phyloP scores from a whole-genome alignment of 805 yeast genomes.

The Danielia oregonensis region DNA sequence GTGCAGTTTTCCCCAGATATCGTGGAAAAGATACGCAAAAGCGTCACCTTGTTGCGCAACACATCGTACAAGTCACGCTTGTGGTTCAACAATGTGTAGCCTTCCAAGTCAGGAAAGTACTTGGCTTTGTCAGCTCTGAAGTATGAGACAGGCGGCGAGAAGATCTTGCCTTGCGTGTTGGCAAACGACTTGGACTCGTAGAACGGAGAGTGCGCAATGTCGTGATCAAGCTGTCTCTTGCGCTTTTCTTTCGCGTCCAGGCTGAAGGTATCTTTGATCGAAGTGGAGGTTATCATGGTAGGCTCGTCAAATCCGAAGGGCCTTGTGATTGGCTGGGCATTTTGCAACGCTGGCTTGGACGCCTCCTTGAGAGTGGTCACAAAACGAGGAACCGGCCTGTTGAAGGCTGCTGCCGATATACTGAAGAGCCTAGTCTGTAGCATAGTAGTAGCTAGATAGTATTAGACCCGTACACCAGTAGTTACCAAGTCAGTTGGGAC shows the following conservation, averaged over 20 bases:
- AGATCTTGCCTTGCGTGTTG: constrained; percentile 81
- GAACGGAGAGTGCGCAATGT: constrained; percentile 40
- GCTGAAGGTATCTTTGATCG: constrained; percentile 24
- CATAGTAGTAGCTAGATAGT: too few species aligned
- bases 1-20: constrained; percentile 69
- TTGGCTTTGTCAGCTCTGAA: constrained; percentile 69
- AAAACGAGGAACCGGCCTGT: constrained; percentile 29
- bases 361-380: constrained; percentile 35
- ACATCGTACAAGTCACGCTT: constrained; percentile 34
- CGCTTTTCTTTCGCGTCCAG: constrained; percentile 34
- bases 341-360: constrained; percentile 35
- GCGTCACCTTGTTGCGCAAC: constrained; percentile 50
- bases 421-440: constrained; percentile 11
- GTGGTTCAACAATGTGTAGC: constrained; percentile 44
- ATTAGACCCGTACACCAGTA: too few species aligned
- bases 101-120: constrained; percentile 79
- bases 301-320: constrained; percentile 39
- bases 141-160: constrained; percentile 74
- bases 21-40: constrained; percentile 64
- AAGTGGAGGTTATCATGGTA: constrained; percentile 13
- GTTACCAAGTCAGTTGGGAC: too few species aligned
- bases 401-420: constrained; percentile 3
- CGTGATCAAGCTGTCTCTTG: constrained; percentile 38
- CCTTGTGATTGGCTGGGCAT: constrained; percentile 26
- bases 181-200: constrained; percentile 39